These are phyloP conservation scores for Diaporthe capsici DNA, from an alignment of 2,329 filamentous ascomycete species.

Conservation along the genomic window DNA sequence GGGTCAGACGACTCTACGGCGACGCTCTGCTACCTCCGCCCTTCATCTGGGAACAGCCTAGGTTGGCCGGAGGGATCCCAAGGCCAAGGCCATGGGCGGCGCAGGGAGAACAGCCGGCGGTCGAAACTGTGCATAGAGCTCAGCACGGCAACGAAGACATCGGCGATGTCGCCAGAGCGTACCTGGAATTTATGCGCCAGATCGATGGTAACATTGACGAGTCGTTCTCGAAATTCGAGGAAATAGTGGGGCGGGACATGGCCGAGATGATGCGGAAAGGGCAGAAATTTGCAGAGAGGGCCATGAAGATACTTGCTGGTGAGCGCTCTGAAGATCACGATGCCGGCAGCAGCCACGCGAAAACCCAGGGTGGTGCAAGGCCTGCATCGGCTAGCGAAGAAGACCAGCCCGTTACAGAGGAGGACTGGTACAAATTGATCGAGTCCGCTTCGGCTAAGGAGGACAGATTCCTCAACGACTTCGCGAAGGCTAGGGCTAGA, in stretches of 20 bases:
- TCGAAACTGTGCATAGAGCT: neutral
- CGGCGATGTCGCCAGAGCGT: neutral
- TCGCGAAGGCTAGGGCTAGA: slow-evolving; percentile 53
- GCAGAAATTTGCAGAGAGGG: neutral
- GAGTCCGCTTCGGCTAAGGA: slow-evolving; percentile 54
- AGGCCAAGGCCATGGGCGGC: neutral
- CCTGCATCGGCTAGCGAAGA: slow-evolving; percentile 5
- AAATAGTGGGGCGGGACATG: neutral
- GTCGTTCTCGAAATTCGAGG: neutral
- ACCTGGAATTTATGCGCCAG: neutral
- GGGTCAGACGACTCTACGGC: slow-evolving; percentile 39
- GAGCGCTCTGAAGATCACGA: neutral
- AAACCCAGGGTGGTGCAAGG: neutral
- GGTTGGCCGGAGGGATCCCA: neutral
- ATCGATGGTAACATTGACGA: neutral
- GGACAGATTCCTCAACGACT: slow-evolving; percentile 57
- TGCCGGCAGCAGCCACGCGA: neutral
- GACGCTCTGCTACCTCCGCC: slow-evolving; percentile 35
- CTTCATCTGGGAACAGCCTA: neutral
- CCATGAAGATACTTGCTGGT: neutral
- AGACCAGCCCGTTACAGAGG: slow-evolving; percentile 52
- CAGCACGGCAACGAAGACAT: neutral
- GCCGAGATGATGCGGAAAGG: slow-evolving; percentile 12
- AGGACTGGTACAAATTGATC: slow-evolving; percentile 58
- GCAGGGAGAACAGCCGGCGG: neutral